Base-by-base conservation (phyloP, 352 stramenopile species). In the Phytophthora nicotianae region DNA sequence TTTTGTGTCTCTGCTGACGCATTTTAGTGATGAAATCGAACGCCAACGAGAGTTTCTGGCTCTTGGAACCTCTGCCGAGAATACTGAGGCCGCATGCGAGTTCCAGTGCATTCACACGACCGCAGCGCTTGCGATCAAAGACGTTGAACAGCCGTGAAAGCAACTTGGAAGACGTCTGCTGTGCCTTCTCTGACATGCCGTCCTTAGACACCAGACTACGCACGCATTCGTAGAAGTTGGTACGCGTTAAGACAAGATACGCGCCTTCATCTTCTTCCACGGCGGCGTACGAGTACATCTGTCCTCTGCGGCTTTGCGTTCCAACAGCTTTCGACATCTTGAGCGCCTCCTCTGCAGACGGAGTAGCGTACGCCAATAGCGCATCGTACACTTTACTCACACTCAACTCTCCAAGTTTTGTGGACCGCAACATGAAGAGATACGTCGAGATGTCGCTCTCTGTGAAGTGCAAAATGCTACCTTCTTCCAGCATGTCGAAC, bases 11-110 rank as follows among this genome's bases (percentile, higher is more conserved):
- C 43, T 94, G 83, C 29, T 91, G 79, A 2, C 82, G 70, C 81
- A 96, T 88, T 58, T 91, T 91, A 9, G 82, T 88, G 64, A 96
- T 90, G 37, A 96, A 92, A 9, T 96, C 88, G 42, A 96, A 96
- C 5, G 86, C 86, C 41, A 90, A 75, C 8, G 83, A 86, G 8
- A 96, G 70, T 61, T 96, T 96, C 50, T 95, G 88, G 42, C 82
- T 93, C 52, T 96, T 96, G 2, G 84, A 90, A 6, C 88, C 88
- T 63, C 86, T 86, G 8, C 88, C 88, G 14, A 96, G 47, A 47
- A 96, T 95, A 52, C 83, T 95, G 55, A 96, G 66, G 3, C 88
- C 88, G 46, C 88, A 96, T 11, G 83, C 88, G n/a, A 96, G 70
- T 49, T 96, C 88, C 3, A 96, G 59, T 0, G 83, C 88, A 51